Conservation (phyloP, 2,329 filamentous ascomycete genomes). For the Pseudocercospora pini-densiflorae region DNA sequence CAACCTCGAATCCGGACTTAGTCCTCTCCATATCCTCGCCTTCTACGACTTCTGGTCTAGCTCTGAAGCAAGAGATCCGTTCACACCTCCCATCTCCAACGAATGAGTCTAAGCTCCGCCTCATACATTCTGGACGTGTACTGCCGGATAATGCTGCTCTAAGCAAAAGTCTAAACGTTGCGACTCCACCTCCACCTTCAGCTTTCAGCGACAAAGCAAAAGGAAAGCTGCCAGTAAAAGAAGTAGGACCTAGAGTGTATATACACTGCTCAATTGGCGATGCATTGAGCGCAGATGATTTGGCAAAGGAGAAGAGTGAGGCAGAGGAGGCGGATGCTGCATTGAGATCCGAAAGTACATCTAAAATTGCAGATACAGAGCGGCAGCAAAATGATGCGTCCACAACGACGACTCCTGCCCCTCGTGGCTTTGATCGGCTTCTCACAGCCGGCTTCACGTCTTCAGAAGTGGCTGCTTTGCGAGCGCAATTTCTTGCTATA, state of each 20-base stretch:
- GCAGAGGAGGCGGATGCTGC: slow-evolving; percentile 46
- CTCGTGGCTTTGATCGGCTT: slow-evolving; percentile 86
- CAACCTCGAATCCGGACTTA: slow-evolving; percentile 75
- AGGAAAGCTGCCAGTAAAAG: slow-evolving; percentile 68
- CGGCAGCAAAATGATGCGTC: slow-evolving; percentile 18
- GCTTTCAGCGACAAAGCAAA: slow-evolving; percentile 55
- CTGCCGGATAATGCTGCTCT: slow-evolving; percentile 75
- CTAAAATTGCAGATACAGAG: slow-evolving; percentile 38
- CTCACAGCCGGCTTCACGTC: slow-evolving; percentile 79
- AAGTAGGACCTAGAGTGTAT: slow-evolving; percentile 66
- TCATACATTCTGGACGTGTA: slow-evolving; percentile 89
- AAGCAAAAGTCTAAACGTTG: slow-evolving; percentile 67
- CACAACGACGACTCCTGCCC: slow-evolving; percentile 55
- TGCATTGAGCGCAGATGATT: slow-evolving; percentile 68
- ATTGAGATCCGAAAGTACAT: slow-evolving; percentile 26
- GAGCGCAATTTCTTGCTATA: slow-evolving; percentile 86
- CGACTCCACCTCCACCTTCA: slow-evolving; percentile 55
- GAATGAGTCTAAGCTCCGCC: slow-evolving; percentile 73
- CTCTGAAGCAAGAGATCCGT: slow-evolving; percentile 83
- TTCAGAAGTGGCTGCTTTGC: slow-evolving; percentile 80
- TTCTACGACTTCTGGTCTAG: slow-evolving; percentile 70
- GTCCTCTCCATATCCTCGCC: slow-evolving; percentile 75
- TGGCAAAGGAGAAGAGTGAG: slow-evolving; percentile 66
- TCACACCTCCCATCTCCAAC: slow-evolving; percentile 66
- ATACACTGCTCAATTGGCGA: slow-evolving; percentile 92